Evolutionary conservation across 805 yeast genomes (phyloP).

Genomic region (Wickerhamomyces alni): DNA sequence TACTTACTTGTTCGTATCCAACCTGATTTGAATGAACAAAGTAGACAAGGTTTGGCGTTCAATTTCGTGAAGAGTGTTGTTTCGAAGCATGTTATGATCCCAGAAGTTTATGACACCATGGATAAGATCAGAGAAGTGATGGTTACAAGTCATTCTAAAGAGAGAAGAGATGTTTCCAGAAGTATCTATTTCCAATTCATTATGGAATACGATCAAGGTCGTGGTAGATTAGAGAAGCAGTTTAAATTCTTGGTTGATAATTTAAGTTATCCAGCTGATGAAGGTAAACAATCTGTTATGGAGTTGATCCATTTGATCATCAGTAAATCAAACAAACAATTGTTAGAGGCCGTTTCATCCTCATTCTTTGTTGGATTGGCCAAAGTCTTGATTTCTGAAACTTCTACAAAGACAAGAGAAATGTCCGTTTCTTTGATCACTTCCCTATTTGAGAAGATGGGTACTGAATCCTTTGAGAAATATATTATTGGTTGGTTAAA

Average conservation of each 20-base stretch:
- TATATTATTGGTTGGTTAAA: slow-evolving; percentile 55
- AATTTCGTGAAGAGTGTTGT: slow-evolving; percentile 77
- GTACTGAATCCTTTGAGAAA: slow-evolving; percentile 29
- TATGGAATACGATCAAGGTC: slow-evolving; percentile 93
- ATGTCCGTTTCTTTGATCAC: slow-evolving; percentile 64
- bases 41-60: slow-evolving; percentile 82
- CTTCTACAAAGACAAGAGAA: slow-evolving; percentile 72
- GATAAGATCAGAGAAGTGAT: slow-evolving; percentile 74
- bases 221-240: slow-evolving; percentile 76
- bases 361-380: slow-evolving; percentile 83
- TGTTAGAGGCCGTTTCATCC: slow-evolving; percentile 55
- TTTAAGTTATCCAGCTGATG: slow-evolving; percentile 74
- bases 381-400: slow-evolving; percentile 72
- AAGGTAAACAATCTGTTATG: slow-evolving; percentile 87
- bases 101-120: slow-evolving; percentile 88
- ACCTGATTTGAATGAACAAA: slow-evolving; percentile 89
- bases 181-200: slow-evolving; percentile 77
- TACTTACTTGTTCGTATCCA: slow-evolving; percentile 65
- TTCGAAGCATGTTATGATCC: slow-evolving; percentile 63
- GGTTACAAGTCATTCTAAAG: slow-evolving; percentile 83
- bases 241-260: slow-evolving; percentile 77
- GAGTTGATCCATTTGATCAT: slow-evolving; percentile 73
- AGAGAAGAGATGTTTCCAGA: slow-evolving; percentile 80
- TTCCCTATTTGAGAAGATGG: slow-evolving; percentile 47
- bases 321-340: slow-evolving; percentile 53